phyloP scores from a whole-genome alignment of 805 yeast genomes.

The Hanseniaspora pseudoguilliermondii region DNA sequence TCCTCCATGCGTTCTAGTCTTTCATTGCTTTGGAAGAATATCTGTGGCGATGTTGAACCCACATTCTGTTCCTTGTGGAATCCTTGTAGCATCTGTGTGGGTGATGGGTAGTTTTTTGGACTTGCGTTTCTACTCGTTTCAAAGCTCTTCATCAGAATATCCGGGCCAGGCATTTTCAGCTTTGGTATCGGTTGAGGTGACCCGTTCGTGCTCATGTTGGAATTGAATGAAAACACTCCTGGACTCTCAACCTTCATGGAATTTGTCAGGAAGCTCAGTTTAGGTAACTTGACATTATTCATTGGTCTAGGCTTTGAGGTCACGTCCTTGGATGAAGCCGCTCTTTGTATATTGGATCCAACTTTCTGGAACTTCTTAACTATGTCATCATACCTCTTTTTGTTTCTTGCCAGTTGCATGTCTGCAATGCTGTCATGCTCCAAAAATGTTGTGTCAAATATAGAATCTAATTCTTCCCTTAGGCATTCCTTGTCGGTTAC shows the following conservation, averaged over 20 bases:
- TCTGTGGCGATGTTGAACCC: neutral
- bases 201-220: neutral
- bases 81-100: neutral
- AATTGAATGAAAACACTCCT: neutral
- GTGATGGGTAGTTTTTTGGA: neutral
- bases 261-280: neutral
- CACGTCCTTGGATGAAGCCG: neutral
- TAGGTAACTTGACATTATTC: neutral
- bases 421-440: slow-evolving; percentile 3
- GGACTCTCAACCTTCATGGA: neutral
- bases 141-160: neutral
- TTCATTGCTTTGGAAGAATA: slow-evolving; percentile 4
- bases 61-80: neutral
- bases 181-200: neutral
- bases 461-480: neutral
- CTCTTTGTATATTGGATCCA: neutral
- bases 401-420: slow-evolving; percentile 2
- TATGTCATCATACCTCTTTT: slow-evolving; percentile 6
- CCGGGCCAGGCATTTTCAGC: neutral
- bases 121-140: neutral
- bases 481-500: neutral
- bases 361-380: slow-evolving; percentile 7
- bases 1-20: neutral
- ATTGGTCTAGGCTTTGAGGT: neutral
- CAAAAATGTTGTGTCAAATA: slow-evolving; percentile 5